Evolutionary conservation across 768 basidiomycete species (phyloP), one percentile per base, ranked within the genome.

Genomic region (Hypholoma sublateritium): DNA sequence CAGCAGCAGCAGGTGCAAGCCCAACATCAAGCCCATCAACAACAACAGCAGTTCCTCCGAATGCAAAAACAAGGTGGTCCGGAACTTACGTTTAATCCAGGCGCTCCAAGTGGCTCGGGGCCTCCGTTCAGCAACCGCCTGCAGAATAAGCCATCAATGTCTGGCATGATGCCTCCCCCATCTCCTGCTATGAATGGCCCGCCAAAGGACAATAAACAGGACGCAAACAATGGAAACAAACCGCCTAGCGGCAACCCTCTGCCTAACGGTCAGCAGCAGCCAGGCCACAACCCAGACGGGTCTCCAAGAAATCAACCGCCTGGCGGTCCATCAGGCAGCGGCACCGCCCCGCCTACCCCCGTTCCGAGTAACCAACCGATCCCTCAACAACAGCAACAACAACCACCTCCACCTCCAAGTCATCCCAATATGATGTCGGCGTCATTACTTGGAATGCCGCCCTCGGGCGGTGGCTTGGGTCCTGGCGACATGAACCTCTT

Each of bases 271-370:
- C 49, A 53, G 51, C 39, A 48, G 34, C 19, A 42, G 17, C 44
- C 52, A 48, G 53, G 52, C 25, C 55, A 50, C 25, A 61, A 59
- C 21, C 50, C 58, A n/a, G 60, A 64, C 37, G 60, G 59, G 6
- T 64, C 62, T 24, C 62, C 62, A 3, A 62, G 57, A 45, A 50
- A 57, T 35, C 50, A 41, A 17, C 55, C 61, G 22, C 53, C 56
- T 48, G 63, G 52, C 42, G 62, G 59, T 14, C 56, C 56, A 21
- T 63, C 62, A 28, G 58, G 59, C 12, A 55, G 44, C 12, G 62
- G 62, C 17, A 68, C 65, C 9, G 67, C 67, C 13, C 65, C 67
- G 28, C 64, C 64, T 1, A 68, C 67, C n/a, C 67, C 67, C 58
- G 65, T 61, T 25, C 62, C 62, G 0, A 61, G 64, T 36, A 66